Evolutionary conservation across 2,329 filamentous ascomycete genomes (phyloP).

Genomic region (Magnaporthales sp.): DNA sequence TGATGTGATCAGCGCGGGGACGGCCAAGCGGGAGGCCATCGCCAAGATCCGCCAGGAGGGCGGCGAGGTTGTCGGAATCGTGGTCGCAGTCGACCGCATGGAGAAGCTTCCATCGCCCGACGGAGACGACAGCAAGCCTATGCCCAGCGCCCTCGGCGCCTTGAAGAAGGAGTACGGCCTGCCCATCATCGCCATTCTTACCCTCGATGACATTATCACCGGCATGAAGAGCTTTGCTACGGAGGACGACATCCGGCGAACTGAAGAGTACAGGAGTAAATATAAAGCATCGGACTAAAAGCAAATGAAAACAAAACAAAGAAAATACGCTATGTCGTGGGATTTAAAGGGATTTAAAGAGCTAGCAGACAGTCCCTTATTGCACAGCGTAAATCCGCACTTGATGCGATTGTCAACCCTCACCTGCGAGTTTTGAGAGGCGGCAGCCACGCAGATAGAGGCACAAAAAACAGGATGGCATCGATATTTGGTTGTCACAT

Average conservation of each 20-base stretch:
- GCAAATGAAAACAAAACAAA: too few relatives aligned
- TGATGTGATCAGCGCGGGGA: slow-evolving; percentile 94
- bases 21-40: slow-evolving; percentile 87
- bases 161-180: slow-evolving; percentile 76
- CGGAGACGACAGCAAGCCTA: slow-evolving; percentile 58
- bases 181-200: slow-evolving; percentile 76
- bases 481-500: neutral
- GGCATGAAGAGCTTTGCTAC: slow-evolving; percentile 55
- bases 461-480: neutral
- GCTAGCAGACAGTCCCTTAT: neutral
- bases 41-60: slow-evolving; percentile 81
- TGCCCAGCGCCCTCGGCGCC: slow-evolving; percentile 77
- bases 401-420: neutral
- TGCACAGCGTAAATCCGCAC: neutral
- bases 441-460: neutral
- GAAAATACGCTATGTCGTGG: neutral
- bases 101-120: slow-evolving; percentile 65
- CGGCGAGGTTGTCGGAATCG: slow-evolving; percentile 75
- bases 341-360: neutral
- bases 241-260: slow-evolving; percentile 53
- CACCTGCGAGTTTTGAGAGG: neutral
- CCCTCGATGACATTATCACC: slow-evolving; percentile 72
- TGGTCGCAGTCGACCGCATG: slow-evolving; percentile 81
- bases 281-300: slow-evolving; percentile 47
- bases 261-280: slow-evolving; percentile 64